Conservation (phyloP, 2,329 filamentous ascomycete genomes). For the Cyphellophora attinorum region DNA sequence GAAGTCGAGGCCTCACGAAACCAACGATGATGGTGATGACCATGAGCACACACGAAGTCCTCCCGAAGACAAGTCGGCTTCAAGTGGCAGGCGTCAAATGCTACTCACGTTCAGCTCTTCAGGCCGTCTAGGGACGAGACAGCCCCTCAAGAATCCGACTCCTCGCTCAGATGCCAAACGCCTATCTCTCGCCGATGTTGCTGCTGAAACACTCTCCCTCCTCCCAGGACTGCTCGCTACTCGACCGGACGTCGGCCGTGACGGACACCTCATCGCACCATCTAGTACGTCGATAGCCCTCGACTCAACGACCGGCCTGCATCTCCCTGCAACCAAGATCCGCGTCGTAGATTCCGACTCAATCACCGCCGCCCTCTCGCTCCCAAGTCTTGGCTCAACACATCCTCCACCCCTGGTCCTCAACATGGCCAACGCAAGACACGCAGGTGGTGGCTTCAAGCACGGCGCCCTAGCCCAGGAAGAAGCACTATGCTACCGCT, state of each 20-base stretch:
- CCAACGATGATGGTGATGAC: conserved; percentile 1
- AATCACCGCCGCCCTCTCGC: conserved; percentile 44
- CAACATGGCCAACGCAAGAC: conserved; percentile 53
- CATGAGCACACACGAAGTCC: no score
- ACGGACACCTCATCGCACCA: conserved; percentile 30
- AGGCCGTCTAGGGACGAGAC: conserved; percentile 4
- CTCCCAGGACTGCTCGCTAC: conserved; percentile 39
- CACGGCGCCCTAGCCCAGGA: conserved; percentile 57
- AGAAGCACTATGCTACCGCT: conserved; percentile 59
- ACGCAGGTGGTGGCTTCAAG: conserved; percentile 55
- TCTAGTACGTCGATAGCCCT: conserved; percentile 28
- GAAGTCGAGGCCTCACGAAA: neutral
- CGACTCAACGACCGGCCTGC: conserved; percentile 24
- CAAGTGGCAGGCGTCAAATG: conserved; percentile 1
- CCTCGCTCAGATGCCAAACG: conserved; percentile 8
- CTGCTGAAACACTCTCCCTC: conserved; percentile 37
- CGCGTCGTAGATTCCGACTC: conserved; percentile 48
- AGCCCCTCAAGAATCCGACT: conserved; percentile 7
- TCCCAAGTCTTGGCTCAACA: conserved; percentile 22
- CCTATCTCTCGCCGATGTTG: conserved; percentile 29
- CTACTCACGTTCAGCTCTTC: conserved; percentile 1
- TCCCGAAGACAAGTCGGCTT: no score
- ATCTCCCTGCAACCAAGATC: conserved; percentile 29
- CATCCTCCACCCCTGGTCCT: conserved; percentile 46
- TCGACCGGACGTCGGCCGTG: conserved; percentile 30